Conservation (phyloP, 306 rosid species). For the Trifolium repens region DNA sequence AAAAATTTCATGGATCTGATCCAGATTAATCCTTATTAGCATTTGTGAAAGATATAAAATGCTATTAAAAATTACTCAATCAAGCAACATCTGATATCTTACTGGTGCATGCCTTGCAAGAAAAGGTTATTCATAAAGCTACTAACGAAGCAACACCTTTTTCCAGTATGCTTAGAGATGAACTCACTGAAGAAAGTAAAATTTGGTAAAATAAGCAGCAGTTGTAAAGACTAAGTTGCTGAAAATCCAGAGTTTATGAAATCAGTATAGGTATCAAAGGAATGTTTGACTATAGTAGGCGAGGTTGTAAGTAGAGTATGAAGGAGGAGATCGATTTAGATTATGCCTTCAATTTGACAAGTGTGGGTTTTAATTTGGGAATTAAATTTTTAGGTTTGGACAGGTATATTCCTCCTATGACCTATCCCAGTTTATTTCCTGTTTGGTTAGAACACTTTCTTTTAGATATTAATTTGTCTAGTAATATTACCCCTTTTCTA, state of each 20-base stretch:
- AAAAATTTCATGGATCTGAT: neutral
- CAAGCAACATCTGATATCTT: slow-evolving; percentile 17
- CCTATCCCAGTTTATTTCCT: slow-evolving; percentile 9
- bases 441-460: no score
- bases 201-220: neutral
- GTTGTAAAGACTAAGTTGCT: slow-evolving; percentile 16
- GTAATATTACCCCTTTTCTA: neutral
- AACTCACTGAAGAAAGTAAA: slow-evolving; percentile 8
- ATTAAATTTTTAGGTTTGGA: neutral
- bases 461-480: no score
- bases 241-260: slow-evolving; percentile 8
- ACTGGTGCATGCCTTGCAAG: slow-evolving; percentile 1
- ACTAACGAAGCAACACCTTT: neutral
- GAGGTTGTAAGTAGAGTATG: neutral
- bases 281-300: neutral
- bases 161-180: slow-evolving; percentile 1
- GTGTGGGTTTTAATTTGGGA: neutral
- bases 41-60: slow-evolving; percentile 6
- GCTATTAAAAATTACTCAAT: slow-evolving; percentile 1
- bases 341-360: slow-evolving; percentile 8
- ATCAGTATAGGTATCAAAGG: slow-evolving; percentile 6
- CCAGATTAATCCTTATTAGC: slow-evolving; percentile 19
- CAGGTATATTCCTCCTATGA: neutral
- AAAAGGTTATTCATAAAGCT: neutral
- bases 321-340: slow-evolving; percentile 1